A percentile compares a stretch with the other conserved stretches of the same genome.
Evolutionary conservation across 2,329 filamentous ascomycete genomes (phyloP).

Genomic region (Pezicula radicicola): DNA sequence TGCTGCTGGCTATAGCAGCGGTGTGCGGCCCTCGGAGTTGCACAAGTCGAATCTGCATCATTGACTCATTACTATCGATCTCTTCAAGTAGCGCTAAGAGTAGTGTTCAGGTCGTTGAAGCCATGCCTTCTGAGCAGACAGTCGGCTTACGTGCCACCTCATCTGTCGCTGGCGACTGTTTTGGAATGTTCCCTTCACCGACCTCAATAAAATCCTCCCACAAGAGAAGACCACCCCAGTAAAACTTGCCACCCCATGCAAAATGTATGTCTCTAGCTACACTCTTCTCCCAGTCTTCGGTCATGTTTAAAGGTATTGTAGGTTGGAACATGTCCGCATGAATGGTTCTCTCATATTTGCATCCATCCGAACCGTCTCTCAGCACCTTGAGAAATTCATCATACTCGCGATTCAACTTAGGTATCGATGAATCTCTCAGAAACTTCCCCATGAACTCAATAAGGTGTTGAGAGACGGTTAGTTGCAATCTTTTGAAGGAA

Average conservation of each 20-base stretch:
- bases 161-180: too few species aligned
- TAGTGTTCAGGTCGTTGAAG: too few species aligned
- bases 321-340: neutral
- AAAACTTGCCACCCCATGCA: neutral
- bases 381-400: neutral
- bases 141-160: too few species aligned
- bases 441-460: neutral
- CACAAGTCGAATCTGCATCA: too few species aligned
- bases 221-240: neutral
- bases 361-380: neutral
- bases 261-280: neutral
- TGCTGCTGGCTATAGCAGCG: too few species aligned
- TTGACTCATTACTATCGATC: too few species aligned
- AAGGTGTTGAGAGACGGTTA: neutral
- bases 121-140: too few species aligned
- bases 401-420: neutral
- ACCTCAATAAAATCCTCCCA: neutral
- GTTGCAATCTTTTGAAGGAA: neutral
- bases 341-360: conserved; percentile 1
- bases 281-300: neutral
- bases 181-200: too few species aligned
- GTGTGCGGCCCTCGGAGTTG: too few species aligned
- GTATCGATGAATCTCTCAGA: neutral
- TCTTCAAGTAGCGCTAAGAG: too few species aligned
- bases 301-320: neutral